Conservation (phyloP, 2,329 filamentous ascomycete genomes). For the Fusarium hostae region DNA sequence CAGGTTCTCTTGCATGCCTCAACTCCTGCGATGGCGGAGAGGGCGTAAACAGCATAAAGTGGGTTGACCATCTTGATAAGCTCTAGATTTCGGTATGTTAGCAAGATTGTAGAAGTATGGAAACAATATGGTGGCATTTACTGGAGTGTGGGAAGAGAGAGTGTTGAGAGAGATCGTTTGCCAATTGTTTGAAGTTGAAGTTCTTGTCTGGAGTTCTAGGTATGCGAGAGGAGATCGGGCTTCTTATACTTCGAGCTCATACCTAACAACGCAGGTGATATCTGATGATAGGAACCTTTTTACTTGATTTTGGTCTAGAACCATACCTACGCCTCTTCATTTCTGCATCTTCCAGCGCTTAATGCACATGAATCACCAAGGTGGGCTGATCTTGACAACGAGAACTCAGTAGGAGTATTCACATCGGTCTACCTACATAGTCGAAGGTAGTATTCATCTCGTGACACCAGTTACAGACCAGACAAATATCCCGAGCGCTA, state of each 20-base stretch:
- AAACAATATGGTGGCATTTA: background rate
- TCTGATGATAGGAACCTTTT: background rate
- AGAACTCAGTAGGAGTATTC: background rate
- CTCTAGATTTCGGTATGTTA: fast-evolving
- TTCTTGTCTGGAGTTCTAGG: background rate
- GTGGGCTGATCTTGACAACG: background rate
- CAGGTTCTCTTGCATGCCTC: conserved; percentile 13
- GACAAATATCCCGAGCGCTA: background rate
- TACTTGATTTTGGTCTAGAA: background rate
- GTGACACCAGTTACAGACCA: background rate
- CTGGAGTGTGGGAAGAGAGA: background rate
- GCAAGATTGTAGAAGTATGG: fast-evolving
- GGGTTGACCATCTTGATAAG: background rate
- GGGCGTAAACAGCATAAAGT: background rate
- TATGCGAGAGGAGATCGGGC: background rate
- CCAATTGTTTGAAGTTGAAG: background rate
- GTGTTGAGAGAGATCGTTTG: fast-evolving
- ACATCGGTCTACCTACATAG: background rate
- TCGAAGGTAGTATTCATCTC: background rate
- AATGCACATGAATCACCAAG: background rate
- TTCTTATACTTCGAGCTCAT: background rate
- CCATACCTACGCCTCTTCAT: background rate
- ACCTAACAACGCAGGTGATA: fast-evolving
- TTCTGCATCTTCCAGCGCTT: background rate
- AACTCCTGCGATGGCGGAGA: background rate